Conservation (phyloP, 2,329 filamentous ascomycete species). For the Colletotrichum coccodes region DNA sequence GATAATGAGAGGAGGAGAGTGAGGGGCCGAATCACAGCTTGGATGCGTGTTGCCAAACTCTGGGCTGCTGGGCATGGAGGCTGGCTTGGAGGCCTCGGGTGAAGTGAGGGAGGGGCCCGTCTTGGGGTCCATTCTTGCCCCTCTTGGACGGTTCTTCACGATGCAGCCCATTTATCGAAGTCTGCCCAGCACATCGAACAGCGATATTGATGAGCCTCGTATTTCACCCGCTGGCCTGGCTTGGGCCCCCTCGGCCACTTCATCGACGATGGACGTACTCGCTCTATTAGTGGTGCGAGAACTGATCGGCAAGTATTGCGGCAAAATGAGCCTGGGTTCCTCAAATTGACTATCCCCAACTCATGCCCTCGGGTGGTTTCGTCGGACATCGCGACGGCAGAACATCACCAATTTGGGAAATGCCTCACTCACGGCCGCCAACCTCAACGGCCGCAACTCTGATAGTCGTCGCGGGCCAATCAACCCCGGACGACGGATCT, state of each 20-base stretch:
- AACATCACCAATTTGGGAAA: neutral
- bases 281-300: neutral
- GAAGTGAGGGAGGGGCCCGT: neutral
- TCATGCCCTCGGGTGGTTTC: neutral
- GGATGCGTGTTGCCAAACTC: constrained; percentile 16
- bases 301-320: neutral
- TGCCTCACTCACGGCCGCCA: constrained; percentile 6
- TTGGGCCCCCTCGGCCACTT: neutral
- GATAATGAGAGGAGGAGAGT: neutral
- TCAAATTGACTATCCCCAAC: neutral
- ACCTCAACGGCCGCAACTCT: neutral
- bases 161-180: neutral
- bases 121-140: neutral
- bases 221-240: neutral
- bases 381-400: neutral
- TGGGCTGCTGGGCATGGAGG: constrained; percentile 8
- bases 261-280: neutral
- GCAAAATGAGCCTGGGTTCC: neutral
- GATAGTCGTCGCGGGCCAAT: constrained; percentile 9
- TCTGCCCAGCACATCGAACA: neutral
- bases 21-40: constrained; percentile 5
- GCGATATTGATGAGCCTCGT: neutral
- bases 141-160: neutral
- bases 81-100: constrained; percentile 10
- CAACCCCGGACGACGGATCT: neutral